Percentiles rank a stretch among this genome's conserved stretches.
phyloP scores from a whole-genome alignment of 1,139 yeast genomes.

The Pichia sp. region DNA sequence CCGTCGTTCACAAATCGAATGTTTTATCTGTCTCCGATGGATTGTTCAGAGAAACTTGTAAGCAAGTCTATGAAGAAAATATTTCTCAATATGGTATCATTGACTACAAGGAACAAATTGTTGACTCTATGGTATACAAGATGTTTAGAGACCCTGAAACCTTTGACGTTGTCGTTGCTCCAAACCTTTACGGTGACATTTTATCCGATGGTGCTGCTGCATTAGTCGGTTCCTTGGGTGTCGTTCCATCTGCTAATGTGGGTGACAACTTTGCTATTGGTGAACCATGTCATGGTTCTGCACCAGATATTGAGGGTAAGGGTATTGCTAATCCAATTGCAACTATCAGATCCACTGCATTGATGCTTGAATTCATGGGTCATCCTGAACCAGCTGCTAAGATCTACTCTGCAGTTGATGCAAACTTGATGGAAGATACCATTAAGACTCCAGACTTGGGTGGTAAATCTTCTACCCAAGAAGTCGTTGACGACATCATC shows the following conservation, averaged over 20 bases:
- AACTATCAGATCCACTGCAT: constrained; percentile 93
- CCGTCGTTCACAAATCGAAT: constrained; percentile 95
- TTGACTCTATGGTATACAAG: constrained; percentile 98
- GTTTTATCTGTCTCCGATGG: constrained; percentile 93
- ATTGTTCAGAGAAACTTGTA: constrained; percentile 87
- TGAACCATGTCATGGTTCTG: constrained; percentile 99
- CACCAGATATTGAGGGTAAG: constrained; percentile 96
- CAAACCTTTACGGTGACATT: constrained; percentile 96
- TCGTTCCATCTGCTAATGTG: constrained; percentile 96
- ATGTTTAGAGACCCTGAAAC: constrained; percentile 97
- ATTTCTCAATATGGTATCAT: constrained; percentile 49
- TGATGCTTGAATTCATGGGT: constrained; percentile 97
- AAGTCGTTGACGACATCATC: constrained; percentile 78
- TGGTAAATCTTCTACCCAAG: constrained; percentile 77
- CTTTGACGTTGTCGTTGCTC: constrained; percentile 97
- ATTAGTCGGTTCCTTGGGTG: constrained; percentile 94
- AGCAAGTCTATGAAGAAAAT: constrained; percentile 65
- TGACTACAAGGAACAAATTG: constrained; percentile 87
- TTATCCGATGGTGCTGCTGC: constrained; percentile 99
- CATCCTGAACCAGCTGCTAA: constrained; percentile 83
- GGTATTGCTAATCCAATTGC: constrained; percentile 97
- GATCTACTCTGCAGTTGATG: constrained; percentile 92
- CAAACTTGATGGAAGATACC: constrained; percentile 73
- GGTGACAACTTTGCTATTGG: constrained; percentile 96
- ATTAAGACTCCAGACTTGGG: constrained; percentile 94